Base-by-base conservation (phyloP, 495 filamentous ascomycete species). In the Cercophora scortea region DNA sequence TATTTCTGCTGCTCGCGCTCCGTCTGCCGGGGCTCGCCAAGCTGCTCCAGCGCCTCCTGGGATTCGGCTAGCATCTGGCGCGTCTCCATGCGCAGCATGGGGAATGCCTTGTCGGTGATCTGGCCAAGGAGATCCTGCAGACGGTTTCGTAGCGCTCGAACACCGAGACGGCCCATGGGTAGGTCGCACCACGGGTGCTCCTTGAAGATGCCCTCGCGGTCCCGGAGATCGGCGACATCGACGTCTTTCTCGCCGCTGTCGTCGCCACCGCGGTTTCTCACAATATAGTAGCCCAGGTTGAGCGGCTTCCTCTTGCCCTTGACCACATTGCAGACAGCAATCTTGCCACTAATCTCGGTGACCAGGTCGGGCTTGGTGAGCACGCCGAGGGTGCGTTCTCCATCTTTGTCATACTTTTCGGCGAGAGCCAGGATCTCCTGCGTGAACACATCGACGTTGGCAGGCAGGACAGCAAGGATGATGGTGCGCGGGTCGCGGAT, bases 281-380 rank as follows among this genome's bases (percentile, higher is more conserved):
- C 74, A 8, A 83, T 39, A 42, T 69, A 73, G 63, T 77, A 86
- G 0, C 84, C 83, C 8, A 84, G 75, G 8, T 63, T 67, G 0
- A 79, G 59, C 3, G 42, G 43, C 34, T 71, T 57, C 18, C 63
- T 63, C 49, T 69, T 74, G 5, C 75, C 75, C 2, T 63, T 40
- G 3, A 84, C 53, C 0, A 84, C 64, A 3, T 78, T 67, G 39
- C 62, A 56, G 3, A 79, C 61, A 4, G 79, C 58, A 1, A 57
- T 56, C 6, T 65, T 51, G 42, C 78, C 71, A 0, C 69, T 71
- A 43, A 63, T 63, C 40, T 84, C 78, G 32, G 75, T 70, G 0
- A 63, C 58, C 16, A 85, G 60, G 46, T 87, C 82, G 0, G 79
- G 81, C 58, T 85, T 85, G 0, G 81, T 85, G 2, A 85, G 55